Percentiles rank a stretch among this genome's conserved stretches.
These are phyloP conservation scores for Peronospora farinosa DNA, from an alignment of 352 stramenopile species.

Conservation along the genomic window DNA sequence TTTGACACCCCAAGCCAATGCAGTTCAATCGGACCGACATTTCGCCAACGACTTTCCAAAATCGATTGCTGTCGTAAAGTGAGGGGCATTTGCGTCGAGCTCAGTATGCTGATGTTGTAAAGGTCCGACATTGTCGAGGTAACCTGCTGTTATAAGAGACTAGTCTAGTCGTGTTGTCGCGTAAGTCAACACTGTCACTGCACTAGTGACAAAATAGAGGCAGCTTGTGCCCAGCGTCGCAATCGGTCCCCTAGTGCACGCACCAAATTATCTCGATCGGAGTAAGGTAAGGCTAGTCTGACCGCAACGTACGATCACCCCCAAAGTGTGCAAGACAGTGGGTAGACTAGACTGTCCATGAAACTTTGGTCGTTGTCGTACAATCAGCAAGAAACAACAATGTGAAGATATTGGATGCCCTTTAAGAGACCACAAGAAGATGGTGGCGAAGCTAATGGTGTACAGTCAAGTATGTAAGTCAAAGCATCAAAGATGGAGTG, in stretches of 20 bases:
- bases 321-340: not conserved
- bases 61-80: not conserved
- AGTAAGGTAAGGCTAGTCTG: too few species aligned
- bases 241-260: conserved; percentile 4
- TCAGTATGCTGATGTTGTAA: conserved; percentile 24
- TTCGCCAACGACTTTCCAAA: conserved; percentile 7
- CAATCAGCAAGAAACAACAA: too few species aligned
- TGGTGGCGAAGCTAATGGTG: too few species aligned
- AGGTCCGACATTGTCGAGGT: conserved; percentile 14
- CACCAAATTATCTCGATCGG: not conserved
- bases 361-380: conserved; percentile 12
- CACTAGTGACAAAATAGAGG: conserved; percentile 7
- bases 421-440: too few species aligned
- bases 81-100: conserved; percentile 9
- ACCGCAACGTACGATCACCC: not conserved
- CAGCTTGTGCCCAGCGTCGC: conserved; percentile 7
- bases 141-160: conserved; percentile 3
- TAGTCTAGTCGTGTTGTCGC: conserved; percentile 14
- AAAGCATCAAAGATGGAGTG: too few species aligned
- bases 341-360: conserved; percentile 17
- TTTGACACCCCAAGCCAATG: not conserved
- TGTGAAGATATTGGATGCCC: too few species aligned
- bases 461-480: too few species aligned
- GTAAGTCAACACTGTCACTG: conserved; percentile 2
- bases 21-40: not conserved